Conservation (phyloP, 2,329 filamentous ascomycete genomes). For the Paraphaeosphaeria sporulosa region DNA sequence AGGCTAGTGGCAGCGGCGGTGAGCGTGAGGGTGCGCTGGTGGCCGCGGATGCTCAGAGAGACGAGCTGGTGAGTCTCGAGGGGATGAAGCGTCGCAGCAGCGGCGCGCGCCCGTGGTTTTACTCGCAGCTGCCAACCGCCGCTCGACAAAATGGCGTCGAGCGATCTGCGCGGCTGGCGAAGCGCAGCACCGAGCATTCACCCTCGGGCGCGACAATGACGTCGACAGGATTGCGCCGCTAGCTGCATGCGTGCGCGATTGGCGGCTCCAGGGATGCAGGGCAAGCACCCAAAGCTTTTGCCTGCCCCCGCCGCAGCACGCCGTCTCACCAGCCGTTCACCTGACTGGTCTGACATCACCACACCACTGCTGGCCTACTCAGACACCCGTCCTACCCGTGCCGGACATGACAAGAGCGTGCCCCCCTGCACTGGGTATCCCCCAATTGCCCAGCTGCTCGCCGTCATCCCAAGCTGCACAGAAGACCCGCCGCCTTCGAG, state of each 20-base stretch:
- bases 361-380: neutral
- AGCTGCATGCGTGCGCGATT: conserved; percentile 9
- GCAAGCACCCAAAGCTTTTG: neutral
- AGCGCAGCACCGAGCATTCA: conserved; percentile 1
- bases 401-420: conserved; percentile 6
- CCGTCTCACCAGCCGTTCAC: conserved; percentile 17
- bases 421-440: no score
- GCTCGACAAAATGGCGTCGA: neutral
- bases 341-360: conserved; percentile 17
- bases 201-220: neutral
- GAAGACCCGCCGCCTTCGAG: conserved; percentile 11
- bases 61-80: neutral
- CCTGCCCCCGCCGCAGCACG: conserved; percentile 9
- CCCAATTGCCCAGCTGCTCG: neutral
- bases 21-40: neutral
- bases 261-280: conserved; percentile 6
- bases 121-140: neutral
- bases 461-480: neutral
- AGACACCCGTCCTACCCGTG: conserved; percentile 14
- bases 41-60: neutral
- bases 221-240: conserved; percentile 9
- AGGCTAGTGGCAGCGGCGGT: conserved; percentile 3
- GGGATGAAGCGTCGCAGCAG: neutral
- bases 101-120: conserved; percentile 6
- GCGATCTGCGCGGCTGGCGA: conserved; percentile 5